Evolutionary conservation across 2,329 filamentous ascomycete genomes (phyloP).

Genomic region (Pseudogymnoascus verrucosus): DNA sequence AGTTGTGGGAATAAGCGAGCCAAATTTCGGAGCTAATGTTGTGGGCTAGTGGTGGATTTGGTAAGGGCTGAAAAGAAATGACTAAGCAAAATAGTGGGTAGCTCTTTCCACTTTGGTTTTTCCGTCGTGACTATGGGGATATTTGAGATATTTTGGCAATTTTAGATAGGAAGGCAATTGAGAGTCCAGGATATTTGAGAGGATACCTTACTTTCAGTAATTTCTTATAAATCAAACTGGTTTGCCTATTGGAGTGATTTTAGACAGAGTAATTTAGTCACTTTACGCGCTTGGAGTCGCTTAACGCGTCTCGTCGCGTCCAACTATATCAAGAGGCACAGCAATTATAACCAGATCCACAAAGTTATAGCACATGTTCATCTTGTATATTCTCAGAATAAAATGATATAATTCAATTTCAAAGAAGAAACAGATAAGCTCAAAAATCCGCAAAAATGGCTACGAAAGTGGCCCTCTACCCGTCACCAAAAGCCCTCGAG

Average conservation of each 20-base stretch:
- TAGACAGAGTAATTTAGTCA: neutral
- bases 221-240: neutral
- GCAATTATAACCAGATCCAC: neutral
- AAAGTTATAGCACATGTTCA: neutral
- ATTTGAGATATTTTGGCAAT: neutral
- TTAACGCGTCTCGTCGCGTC: slow-evolving; percentile 5
- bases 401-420: neutral
- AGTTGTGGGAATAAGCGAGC: slow-evolving; percentile 5
- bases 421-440: neutral
- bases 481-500: neutral
- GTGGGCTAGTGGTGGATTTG: neutral
- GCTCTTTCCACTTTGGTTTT: neutral
- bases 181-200: neutral
- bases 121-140: neutral
- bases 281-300: neutral
- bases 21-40: neutral
- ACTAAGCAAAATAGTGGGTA: neutral
- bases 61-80: neutral
- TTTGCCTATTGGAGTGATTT: neutral
- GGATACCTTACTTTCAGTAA: neutral
- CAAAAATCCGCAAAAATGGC: neutral
- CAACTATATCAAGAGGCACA: neutral
- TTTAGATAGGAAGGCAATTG: neutral
- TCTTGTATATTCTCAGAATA: neutral
- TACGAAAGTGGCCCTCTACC: neutral